These are phyloP conservation scores for Platanthera zijinensis DNA, from an alignment of 106 monocot genomes.

Conservation along the genomic window DNA sequence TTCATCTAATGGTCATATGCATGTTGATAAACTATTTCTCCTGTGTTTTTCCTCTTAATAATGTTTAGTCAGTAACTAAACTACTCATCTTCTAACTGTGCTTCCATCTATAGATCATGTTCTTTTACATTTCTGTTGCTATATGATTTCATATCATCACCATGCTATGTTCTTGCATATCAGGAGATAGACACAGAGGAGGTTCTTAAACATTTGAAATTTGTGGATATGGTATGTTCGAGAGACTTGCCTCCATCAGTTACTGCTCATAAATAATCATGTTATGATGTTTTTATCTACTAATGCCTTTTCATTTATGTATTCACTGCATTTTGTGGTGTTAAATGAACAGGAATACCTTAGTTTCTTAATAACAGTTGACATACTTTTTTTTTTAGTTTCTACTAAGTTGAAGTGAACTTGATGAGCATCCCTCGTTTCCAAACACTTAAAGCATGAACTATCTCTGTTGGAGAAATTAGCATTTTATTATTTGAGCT, in stretches of 20 bases:
- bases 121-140: background rate
- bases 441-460: no score
- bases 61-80: background rate
- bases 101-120: background rate
- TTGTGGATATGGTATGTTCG: slow-evolving; percentile 30
- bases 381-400: no score
- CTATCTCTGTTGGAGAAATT: no score
- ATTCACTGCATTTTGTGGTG: no score
- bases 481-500: no score
- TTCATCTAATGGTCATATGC: background rate
- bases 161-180: slow-evolving; percentile 6
- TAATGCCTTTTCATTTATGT: no score
- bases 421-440: no score
- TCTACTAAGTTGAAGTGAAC: no score
- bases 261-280: background rate
- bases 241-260: background rate
- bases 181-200: slow-evolving; percentile 38
- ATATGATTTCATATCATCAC: background rate
- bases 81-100: background rate
- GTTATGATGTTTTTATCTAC: no score
- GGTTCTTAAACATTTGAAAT: slow-evolving; percentile 38
- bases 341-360: no score
- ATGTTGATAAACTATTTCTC: background rate
- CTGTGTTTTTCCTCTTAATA: background rate
- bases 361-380: no score